Evolutionary conservation across 1,284 basidiomycete species (phyloP).

Genomic region (Papiliotrema nemorosa): DNA sequence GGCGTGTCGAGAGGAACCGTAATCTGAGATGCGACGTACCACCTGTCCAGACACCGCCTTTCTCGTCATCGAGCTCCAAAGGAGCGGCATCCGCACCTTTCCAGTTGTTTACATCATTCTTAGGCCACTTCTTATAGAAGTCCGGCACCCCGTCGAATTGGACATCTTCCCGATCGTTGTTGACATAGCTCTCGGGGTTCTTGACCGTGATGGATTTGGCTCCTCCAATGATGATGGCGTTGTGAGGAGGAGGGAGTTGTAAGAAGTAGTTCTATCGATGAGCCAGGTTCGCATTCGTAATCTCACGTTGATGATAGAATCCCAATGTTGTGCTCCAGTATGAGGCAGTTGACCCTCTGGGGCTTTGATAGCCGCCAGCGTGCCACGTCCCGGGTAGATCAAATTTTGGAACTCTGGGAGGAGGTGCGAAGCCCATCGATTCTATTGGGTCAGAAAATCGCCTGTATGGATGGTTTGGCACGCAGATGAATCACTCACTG

Average conservation of each 20-base stretch:
- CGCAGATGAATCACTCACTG: too few species aligned
- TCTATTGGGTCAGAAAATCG: constrained; percentile 7
- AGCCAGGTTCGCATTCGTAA: neutral
- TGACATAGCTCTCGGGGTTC: constrained; percentile 13
- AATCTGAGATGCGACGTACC: constrained; percentile 9
- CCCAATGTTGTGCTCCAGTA: constrained; percentile 21
- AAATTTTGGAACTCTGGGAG: constrained; percentile 17
- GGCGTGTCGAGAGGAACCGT: neutral
- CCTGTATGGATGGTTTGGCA: neutral
- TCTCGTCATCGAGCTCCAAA: constrained; percentile 10
- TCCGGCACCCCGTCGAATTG: constrained; percentile 19
- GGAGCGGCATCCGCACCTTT: constrained; percentile 11
- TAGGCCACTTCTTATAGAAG: constrained; percentile 19
- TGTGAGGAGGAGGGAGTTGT: constrained; percentile 23
- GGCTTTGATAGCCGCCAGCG: constrained; percentile 22
- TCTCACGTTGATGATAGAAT: constrained; percentile 23
- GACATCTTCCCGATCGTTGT: constrained; percentile 18
- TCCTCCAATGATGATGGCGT: constrained; percentile 26
- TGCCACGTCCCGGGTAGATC: constrained; percentile 18
- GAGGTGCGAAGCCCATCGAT: constrained; percentile 24
- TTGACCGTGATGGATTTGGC: constrained; percentile 20
- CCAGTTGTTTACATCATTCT: constrained; percentile 17
- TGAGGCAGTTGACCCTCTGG: constrained; percentile 15
- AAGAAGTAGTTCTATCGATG: constrained; percentile 23
- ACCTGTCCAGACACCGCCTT: constrained; percentile 26